Evolutionary conservation across 140 eudicot genomes (phyloP).

Genomic region (Ambrosia hybrid): DNA sequence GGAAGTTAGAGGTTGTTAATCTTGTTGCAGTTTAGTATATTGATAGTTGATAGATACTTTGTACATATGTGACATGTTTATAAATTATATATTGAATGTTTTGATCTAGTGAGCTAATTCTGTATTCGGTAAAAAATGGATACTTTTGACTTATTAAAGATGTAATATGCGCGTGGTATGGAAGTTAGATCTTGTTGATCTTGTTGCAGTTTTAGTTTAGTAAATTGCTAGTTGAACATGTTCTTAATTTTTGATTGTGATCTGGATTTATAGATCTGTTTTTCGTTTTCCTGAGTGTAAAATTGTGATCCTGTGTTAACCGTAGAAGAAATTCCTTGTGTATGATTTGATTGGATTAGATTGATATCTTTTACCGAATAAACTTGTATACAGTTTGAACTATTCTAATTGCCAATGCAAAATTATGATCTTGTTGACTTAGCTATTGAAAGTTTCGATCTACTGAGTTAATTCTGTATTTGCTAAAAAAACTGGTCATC

Average conservation of each 20-base stretch:
- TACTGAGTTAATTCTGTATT: background rate
- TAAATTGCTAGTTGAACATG: too few relatives aligned
- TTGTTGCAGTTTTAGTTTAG: too few relatives aligned
- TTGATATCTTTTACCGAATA: background rate
- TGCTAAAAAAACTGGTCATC: background rate
- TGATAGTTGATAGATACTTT: background rate
- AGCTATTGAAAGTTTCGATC: background rate
- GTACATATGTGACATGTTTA: background rate
- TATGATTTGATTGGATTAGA: conserved; percentile 4
- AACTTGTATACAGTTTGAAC: background rate
- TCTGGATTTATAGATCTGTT: too few relatives aligned
- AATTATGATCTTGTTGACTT: conserved; percentile 15
- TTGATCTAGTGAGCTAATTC: too few relatives aligned
- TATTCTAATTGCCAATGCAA: background rate
- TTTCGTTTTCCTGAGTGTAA: too few relatives aligned
- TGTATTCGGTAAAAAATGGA: too few relatives aligned
- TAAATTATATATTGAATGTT: too few relatives aligned
- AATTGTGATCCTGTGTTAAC: too few relatives aligned
- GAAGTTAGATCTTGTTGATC: too few relatives aligned
- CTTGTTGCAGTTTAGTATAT: conserved; percentile 6
- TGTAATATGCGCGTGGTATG: too few relatives aligned
- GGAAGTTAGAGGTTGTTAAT: background rate
- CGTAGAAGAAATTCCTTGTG: background rate
- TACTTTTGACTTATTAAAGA: too few relatives aligned
- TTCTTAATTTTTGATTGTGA: too few relatives aligned